Evolutionary conservation across 768 basidiomycete species (phyloP).

Genomic region (Hirschioporus abietinus): DNA sequence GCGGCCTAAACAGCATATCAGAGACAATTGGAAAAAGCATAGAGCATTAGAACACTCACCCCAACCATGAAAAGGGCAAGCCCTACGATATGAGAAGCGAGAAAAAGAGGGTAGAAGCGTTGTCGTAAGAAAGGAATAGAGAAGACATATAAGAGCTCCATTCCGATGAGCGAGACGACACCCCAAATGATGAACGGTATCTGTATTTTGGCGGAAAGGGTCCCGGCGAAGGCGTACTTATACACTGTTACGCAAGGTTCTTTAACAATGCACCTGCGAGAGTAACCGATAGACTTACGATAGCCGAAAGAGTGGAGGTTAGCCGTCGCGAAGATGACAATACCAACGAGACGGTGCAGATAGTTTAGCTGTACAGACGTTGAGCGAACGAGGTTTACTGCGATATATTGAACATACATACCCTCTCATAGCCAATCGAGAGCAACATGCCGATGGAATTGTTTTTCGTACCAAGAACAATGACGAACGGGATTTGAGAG

Average conservation of each 20-base stretch:
- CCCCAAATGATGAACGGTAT: conserved; percentile 42
- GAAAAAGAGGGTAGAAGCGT: conserved; percentile 61
- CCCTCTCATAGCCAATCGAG: conserved; percentile 67
- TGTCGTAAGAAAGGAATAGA: conserved; percentile 53
- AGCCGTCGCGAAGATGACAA: conserved; percentile 50
- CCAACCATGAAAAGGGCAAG: conserved; percentile 51
- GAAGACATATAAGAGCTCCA: conserved; percentile 58
- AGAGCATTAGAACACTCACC: conserved; percentile 27
- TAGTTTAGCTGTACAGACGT: conserved; percentile 53
- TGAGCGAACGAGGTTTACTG: neutral
- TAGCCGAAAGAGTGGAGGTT: conserved; percentile 57
- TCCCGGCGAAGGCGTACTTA: conserved; percentile 21
- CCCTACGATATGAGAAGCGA: conserved; percentile 52
- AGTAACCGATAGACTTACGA: conserved; percentile 31
- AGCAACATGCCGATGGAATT: conserved; percentile 51
- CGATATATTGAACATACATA: conserved; percentile 19
- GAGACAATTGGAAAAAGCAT: conserved; percentile 9
- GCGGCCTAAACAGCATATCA: neutral
- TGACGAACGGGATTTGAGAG: conserved; percentile 63
- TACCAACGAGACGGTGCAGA: conserved; percentile 66
- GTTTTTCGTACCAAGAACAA: conserved; percentile 66
- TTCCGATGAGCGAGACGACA: conserved; percentile 40
- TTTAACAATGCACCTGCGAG: neutral
- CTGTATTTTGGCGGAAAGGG: conserved; percentile 23
- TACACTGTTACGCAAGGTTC: neutral